phyloP scores from a whole-genome alignment of 1,284 basidiomycete genomes.

The Boletellus deceptivus region DNA sequence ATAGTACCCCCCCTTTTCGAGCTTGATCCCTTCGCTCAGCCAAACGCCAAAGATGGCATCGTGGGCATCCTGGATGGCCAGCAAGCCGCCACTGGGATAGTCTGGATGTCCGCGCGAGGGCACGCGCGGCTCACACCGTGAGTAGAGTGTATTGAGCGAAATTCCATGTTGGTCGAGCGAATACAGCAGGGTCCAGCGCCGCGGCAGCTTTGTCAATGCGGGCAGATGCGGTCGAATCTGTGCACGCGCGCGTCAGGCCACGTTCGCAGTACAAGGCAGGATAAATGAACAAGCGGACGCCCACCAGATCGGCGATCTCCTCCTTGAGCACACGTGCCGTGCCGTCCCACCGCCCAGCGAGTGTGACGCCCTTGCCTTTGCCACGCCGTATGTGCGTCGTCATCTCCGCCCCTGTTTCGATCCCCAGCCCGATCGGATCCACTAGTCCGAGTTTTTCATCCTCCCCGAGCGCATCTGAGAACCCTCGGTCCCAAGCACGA shows the following conservation, averaged over 20 bases:
- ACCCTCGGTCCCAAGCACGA: conserved; percentile 55
- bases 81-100: conserved; percentile 43
- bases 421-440: conserved; percentile 19
- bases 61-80: conserved; percentile 44
- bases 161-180: conserved; percentile 96
- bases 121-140: conserved; percentile 50
- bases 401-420: conserved; percentile 10
- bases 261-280: no score
- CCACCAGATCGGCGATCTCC: conserved; percentile 59
- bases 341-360: conserved; percentile 51
- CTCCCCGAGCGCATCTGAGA: conserved; percentile 39
- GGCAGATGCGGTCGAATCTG: conserved; percentile 77
- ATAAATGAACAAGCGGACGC: background rate
- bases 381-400: conserved; percentile 6
- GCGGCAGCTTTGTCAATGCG: conserved; percentile 74
- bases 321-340: conserved; percentile 57
- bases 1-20: conserved; percentile 65
- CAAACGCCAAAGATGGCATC: conserved; percentile 70
- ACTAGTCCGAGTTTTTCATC: conserved; percentile 25
- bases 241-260: background rate
- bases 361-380: conserved; percentile 38
- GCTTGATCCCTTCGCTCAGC: conserved; percentile 69
- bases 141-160: conserved; percentile 85
- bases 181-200: conserved; percentile 86
- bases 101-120: conserved; percentile 22